Conservation (phyloP, 192 early-diverging fungal species). For the Haplosporangium gracile region DNA sequence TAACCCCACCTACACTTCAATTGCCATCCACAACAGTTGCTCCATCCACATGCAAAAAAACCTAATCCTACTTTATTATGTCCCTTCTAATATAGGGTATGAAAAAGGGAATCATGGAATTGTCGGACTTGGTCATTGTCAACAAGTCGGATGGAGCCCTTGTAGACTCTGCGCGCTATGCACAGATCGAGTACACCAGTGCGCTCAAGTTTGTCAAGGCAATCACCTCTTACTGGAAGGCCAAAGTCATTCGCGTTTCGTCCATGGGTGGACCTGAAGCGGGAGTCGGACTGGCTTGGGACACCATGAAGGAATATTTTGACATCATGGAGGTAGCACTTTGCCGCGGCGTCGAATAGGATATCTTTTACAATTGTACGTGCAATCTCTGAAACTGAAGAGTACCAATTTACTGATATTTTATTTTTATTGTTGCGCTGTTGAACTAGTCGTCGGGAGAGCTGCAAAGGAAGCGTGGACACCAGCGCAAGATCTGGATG, state of each 20-base stretch:
- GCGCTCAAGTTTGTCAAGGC: slow-evolving; percentile 77
- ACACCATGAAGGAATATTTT: slow-evolving; percentile 70
- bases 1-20: slow-evolving; percentile 3
- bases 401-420: neutral
- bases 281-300: slow-evolving; percentile 72
- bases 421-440: neutral
- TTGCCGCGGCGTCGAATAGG: neutral
- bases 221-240: slow-evolving; percentile 56
- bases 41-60: neutral
- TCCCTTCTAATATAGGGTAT: slow-evolving; percentile 67
- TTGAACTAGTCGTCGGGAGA: slow-evolving; percentile 48
- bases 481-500: slow-evolving; percentile 76
- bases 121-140: slow-evolving; percentile 84
- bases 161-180: slow-evolving; percentile 70
- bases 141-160: slow-evolving; percentile 86
- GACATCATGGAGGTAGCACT: slow-evolving; percentile 63
- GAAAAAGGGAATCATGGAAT: slow-evolving; percentile 91
- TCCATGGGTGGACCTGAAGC: slow-evolving; percentile 59
- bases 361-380: neutral
- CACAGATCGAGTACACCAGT: slow-evolving; percentile 76
- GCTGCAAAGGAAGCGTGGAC: slow-evolving; percentile 61
- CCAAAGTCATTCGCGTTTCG: slow-evolving; percentile 71
- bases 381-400: neutral
- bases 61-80: neutral
- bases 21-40: too few relatives aligned